phyloP scores from a whole-genome alignment of 208 protist genomes.

The Lotmaria passim region DNA sequence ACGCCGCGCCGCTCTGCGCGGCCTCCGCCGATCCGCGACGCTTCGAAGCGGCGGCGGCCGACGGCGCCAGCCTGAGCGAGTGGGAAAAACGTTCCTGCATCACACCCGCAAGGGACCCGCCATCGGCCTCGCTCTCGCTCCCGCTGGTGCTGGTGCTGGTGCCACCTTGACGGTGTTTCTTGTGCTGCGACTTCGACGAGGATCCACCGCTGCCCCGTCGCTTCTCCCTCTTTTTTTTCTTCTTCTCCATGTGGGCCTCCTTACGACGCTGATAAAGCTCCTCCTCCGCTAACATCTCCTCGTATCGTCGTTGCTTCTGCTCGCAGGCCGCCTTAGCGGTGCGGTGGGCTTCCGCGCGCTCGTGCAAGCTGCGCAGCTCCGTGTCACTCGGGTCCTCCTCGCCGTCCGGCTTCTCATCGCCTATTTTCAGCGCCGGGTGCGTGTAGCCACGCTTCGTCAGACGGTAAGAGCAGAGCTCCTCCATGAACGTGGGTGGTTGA shows the following conservation, averaged over 20 bases:
- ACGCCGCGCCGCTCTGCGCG: not conserved
- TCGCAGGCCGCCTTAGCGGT: constrained; percentile 27
- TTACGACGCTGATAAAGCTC: constrained; percentile 21
- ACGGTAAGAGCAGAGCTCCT: constrained; percentile 81
- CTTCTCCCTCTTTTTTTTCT: constrained; percentile 7
- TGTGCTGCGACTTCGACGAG: not conserved
- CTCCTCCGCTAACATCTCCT: constrained; percentile 39
- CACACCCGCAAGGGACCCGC: not conserved
- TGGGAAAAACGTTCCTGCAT: not conserved
- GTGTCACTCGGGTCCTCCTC: constrained; percentile 65
- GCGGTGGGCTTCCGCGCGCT: constrained; percentile 24
- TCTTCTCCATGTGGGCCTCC: constrained; percentile 12
- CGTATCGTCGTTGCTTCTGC: constrained; percentile 33
- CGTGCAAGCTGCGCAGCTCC: constrained; percentile 49
- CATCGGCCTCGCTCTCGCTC: not conserved
- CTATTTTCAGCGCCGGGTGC: not conserved
- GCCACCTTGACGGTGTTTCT: constrained; percentile 4
- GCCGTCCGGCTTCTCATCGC: not conserved
- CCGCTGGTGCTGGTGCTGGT: not conserved
- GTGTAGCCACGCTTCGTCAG: constrained; percentile 59
- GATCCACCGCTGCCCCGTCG: not conserved
- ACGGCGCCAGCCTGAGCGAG: not conserved
- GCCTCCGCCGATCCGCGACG: not conserved
- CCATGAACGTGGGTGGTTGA: constrained; percentile 71
- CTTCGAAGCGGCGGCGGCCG: not conserved